A percentile compares a stretch with the other conserved stretches of the same genome.
Conservation (phyloP, 768 basidiomycete genomes). For the Astraeus odoratus region DNA sequence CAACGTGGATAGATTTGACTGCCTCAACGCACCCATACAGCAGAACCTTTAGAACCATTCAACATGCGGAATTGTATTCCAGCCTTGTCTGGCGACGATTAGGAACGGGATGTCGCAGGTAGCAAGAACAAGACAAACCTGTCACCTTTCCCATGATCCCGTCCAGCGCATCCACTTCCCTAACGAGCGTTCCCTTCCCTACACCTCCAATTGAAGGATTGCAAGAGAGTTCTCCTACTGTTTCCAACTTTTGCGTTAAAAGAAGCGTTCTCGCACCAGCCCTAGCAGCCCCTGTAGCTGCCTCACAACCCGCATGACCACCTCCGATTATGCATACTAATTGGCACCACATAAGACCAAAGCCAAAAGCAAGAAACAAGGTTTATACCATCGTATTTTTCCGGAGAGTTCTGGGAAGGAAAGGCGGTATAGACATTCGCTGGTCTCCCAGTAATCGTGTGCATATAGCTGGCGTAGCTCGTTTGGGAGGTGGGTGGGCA, state of each 20-base stretch:
- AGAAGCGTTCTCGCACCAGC: constrained; percentile 76
- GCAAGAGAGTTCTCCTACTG: constrained; percentile 80
- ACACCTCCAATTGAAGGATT: constrained; percentile 91
- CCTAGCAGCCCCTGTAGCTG: constrained; percentile 79
- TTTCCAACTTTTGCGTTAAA: constrained; percentile 75
- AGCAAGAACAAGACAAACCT: constrained; percentile 38
- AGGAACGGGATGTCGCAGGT: not conserved
- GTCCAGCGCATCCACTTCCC: constrained; percentile 87
- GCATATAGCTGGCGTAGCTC: not conserved
- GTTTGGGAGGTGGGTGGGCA: not conserved
- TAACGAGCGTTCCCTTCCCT: constrained; percentile 87
- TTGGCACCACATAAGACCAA: constrained; percentile 38
- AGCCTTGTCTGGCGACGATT: constrained; percentile 57
- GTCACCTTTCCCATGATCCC: constrained; percentile 80
- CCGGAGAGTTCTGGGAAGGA: not conserved
- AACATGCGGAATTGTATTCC: constrained; percentile 86
- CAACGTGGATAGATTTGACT: too few relatives aligned
- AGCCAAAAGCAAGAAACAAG: not conserved
- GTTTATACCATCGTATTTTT: constrained; percentile 21
- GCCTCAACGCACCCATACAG: constrained; percentile 67
- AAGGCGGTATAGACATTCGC: not conserved
- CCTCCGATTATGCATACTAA: constrained; percentile 83
- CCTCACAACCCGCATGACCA: constrained; percentile 91
- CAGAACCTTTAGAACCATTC: constrained; percentile 80
- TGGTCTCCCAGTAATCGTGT: not conserved